Conservation (phyloP, 768 basidiomycete genomes). For the Lentinula aciculospora region DNA sequence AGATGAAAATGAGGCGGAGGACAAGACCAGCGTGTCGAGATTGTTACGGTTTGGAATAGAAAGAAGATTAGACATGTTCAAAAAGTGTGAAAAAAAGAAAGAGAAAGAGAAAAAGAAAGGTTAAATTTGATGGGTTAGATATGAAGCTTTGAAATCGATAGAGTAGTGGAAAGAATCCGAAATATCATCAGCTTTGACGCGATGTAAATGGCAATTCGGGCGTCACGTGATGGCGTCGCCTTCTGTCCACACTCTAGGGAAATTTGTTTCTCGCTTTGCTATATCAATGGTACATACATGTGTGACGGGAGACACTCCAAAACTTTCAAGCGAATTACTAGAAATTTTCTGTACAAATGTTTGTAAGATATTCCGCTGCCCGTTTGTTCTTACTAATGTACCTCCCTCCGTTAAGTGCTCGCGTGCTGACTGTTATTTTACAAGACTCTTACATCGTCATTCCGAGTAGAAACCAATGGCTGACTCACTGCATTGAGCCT, state of each 20-base stretch:
- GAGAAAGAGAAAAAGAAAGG: background rate
- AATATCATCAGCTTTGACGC: too few relatives aligned
- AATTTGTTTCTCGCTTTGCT: background rate
- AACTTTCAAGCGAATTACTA: background rate
- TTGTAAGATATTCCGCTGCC: background rate
- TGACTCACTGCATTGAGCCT: background rate
- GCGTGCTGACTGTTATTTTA: background rate
- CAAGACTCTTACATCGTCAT: background rate
- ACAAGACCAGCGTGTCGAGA: conserved; percentile 6
- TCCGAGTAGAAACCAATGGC: background rate
- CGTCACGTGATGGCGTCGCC: background rate
- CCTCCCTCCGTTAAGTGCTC: background rate
- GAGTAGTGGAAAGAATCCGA: background rate
- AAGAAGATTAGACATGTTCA: conserved; percentile 1
- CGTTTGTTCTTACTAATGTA: background rate
- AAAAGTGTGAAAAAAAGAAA: background rate
- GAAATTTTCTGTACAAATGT: too few relatives aligned
- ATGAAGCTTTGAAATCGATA: background rate
- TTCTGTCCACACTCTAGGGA: background rate
- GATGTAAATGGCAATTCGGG: background rate
- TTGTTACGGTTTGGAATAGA: background rate
- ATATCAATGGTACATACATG: too few relatives aligned
- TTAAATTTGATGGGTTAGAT: too few relatives aligned
- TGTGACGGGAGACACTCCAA: too few relatives aligned
- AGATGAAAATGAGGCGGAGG: background rate